A percentile compares a stretch with the other conserved stretches of the same genome.
Evolutionary conservation across 352 stramenopile genomes (phyloP).

Genomic region (Aphanomyces euteiches): DNA sequence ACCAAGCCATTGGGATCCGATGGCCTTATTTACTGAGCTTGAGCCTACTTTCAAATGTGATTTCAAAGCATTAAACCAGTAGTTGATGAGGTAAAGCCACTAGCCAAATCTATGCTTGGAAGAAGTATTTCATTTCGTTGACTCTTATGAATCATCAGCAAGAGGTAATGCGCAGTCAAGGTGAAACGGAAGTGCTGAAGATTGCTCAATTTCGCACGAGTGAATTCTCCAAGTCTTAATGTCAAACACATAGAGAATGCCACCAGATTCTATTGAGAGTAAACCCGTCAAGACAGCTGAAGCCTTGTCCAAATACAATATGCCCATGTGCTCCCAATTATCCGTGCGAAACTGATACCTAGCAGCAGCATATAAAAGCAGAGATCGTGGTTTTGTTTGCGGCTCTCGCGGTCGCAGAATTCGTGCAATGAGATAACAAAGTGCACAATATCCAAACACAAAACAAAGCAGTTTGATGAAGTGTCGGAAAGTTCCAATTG

Average conservation of each 20-base stretch:
- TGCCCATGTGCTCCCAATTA: slow-evolving; percentile 9
- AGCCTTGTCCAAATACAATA: slow-evolving; percentile 12
- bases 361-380: neutral
- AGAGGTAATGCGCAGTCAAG: no score
- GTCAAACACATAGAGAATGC: slow-evolving; percentile 16
- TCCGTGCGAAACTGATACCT: neutral
- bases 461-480: slow-evolving; percentile 3
- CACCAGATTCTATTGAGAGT: neutral
- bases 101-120: no score
- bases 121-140: no score
- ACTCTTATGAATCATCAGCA: no score
- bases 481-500: slow-evolving; percentile 1
- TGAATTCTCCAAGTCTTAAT: slow-evolving; percentile 21
- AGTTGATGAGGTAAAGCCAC: no score
- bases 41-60: no score
- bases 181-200: no score
- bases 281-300: slow-evolving; percentile 22
- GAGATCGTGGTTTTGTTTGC: neutral
- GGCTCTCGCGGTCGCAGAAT: neutral
- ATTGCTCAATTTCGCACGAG: neutral
- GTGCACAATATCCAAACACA: neutral
- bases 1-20: no score
- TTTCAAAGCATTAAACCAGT: no score
- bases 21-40: no score
- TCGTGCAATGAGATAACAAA: slow-evolving; percentile 11